Evolutionary conservation across 345 rosid species (phyloP).

Genomic region (Iberis pinnata): DNA sequence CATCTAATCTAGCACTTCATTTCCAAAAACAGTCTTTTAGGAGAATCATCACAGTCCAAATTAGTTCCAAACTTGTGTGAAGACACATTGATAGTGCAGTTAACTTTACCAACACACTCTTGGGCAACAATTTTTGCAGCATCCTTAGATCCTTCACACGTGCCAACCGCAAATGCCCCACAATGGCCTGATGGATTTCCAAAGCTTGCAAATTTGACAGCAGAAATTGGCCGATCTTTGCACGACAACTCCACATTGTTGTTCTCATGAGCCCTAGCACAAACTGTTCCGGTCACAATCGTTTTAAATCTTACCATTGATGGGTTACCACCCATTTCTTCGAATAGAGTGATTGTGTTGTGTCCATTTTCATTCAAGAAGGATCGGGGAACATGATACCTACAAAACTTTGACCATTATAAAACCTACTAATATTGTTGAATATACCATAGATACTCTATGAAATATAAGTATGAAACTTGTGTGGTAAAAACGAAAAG

Average conservation of each 20-base stretch:
- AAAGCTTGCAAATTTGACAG: slow-evolving; percentile 46
- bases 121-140: slow-evolving; percentile 18
- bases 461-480: neutral
- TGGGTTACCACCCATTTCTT: slow-evolving; percentile 55
- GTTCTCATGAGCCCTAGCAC: slow-evolving; percentile 37
- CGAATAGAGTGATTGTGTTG: slow-evolving; percentile 41
- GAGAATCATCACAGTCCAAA: slow-evolving; percentile 23
- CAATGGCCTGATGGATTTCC: slow-evolving; percentile 43
- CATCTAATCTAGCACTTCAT: slow-evolving; percentile 24
- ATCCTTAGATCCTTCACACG: slow-evolving; percentile 27
- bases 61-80: slow-evolving; percentile 26
- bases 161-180: slow-evolving; percentile 31
- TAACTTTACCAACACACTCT: slow-evolving; percentile 28
- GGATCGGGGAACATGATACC: slow-evolving; percentile 55
- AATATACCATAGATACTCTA: no score
- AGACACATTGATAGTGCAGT: slow-evolving; percentile 28
- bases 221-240: slow-evolving; percentile 33
- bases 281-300: slow-evolving; percentile 38
- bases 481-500: neutral
- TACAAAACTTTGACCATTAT: slow-evolving; percentile 16
- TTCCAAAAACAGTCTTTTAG: slow-evolving; percentile 23
- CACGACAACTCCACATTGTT: slow-evolving; percentile 40
- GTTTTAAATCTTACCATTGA: slow-evolving; percentile 34
- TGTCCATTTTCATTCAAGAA: slow-evolving; percentile 27
- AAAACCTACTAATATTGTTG: neutral